Base-by-base conservation (phyloP, 768 basidiomycete genomes). In the Auriscalpium microsporum region DNA sequence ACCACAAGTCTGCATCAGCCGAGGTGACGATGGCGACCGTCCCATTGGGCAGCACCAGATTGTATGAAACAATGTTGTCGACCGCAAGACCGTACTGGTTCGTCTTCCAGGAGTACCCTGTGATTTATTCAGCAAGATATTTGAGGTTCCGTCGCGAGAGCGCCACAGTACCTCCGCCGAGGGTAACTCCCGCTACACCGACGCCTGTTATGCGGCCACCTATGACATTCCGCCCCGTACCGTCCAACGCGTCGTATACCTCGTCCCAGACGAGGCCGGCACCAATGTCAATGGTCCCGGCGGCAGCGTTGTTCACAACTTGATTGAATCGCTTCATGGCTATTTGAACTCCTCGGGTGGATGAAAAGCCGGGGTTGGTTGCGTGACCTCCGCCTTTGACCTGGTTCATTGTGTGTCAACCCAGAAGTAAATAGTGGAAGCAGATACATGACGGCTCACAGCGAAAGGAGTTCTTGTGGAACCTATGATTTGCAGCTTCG, bases 21-120 rank as follows among this genome's bases (percentile, higher is more conserved):
- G 40, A 50, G 9, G 57, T 61, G 10, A 56, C 55, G 10, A 23
- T 28, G 13, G 19, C 40, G 8, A 55, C 48, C 2, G 54, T 54
- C 5, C 72, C 73, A 40, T 63, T 61, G 8, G 71, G 69, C 1
- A 67, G 50, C 14, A 71, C 68, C 11, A 72, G 55, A 49, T 68
- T 49, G 13, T 61, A 63, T 34, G 48, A 60, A 13, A 50, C 56
- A 33, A 74, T 46, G 50, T 70, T 73, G 58, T 74, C 73, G 37
- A 72, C 57, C 1, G 64, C 63, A 16, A 72, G 55, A 9, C 72
- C 69, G 52, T 63, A 64, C 48, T 68, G 64, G 53, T 67, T 71
- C 5, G 67, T 69, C 54, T 67, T 67, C 57, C 64, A 54, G 0
- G 70, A 69, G 58, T 67, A 73, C 6, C 72, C 72, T 13, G 3